Base-by-base conservation (phyloP, 495 filamentous ascomycete species). In the Aspergillus homomorphus region DNA sequence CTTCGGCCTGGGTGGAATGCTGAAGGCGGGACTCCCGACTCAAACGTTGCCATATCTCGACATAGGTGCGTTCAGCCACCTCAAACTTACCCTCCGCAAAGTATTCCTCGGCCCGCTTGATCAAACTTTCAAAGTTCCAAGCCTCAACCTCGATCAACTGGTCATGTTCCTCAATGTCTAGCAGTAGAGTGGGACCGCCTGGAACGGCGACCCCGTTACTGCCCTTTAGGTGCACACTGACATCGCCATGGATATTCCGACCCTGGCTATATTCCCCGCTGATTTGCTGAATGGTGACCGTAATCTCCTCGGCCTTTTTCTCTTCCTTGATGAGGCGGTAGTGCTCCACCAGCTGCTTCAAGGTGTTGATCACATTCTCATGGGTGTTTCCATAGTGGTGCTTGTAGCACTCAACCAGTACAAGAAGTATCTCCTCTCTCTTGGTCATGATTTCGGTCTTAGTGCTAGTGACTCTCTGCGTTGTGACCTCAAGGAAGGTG, bases 11-110 rank as follows among this genome's bases (percentile, higher is more conserved):
- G 3, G 68, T 57, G 3, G 73, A 72, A 20, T 62, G 62, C 38
- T 75, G 63, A 16, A 58, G 22, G 16, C 69, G 73, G 24, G 54
- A 66, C 46, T 73, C 70, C 26, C 53, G 62, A 51, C 61, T 72
- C 19, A 68, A 62, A 0, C 62, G 72, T 55, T 74, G 72, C 73
- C 73, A 76, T 38, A 70, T 68, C 55, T 76, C 72, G 51, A 75
- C 66, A 48, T 73, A 76, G 8, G 62, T 60, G 12, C 68, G 65
- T 58, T 76, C 73, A 0, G 72, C 72, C 28, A 68, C 52, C 18
- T 56, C 30, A 10, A 69, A 33, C 18, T 61, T 61, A 30, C 70
- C 66, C 21, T 69, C 62, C 0, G 67, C 60, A 16, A 57, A 41
- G 53, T 71, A 69, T 24, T 64, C 53, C 23, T 64, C 64, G 1